phyloP scores from a whole-genome alignment of 2,329 filamentous ascomycete genomes.

The Talaromyces islandicus region DNA sequence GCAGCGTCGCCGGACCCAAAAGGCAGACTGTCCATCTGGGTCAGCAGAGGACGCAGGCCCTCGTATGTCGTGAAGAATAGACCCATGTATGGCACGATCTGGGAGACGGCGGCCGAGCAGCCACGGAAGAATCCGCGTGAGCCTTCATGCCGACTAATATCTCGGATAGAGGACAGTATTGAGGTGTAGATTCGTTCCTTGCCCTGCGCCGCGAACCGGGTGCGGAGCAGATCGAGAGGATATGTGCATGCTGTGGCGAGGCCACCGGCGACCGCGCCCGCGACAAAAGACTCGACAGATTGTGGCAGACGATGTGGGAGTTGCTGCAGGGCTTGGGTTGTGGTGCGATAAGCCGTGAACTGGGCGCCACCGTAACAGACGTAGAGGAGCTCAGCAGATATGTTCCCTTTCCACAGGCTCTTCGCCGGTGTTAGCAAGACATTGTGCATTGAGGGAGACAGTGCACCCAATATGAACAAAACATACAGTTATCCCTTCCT shows the following conservation, averaged over 20 bases:
- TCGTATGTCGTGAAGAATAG: constrained; percentile 93
- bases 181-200: constrained; percentile 70
- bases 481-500: constrained; percentile 70
- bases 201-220: constrained; percentile 94
- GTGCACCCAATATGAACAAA: not conserved
- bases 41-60: constrained; percentile 57
- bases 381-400: constrained; percentile 92
- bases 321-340: constrained; percentile 60
- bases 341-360: constrained; percentile 79
- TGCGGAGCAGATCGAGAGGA: constrained; percentile 86
- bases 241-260: constrained; percentile 80
- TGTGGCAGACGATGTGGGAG: constrained; percentile 53
- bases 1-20: constrained; percentile 77
- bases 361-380: constrained; percentile 83
- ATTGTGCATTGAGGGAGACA: not conserved
- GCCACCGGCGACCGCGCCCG: constrained; percentile 77
- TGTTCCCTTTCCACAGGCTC: constrained; percentile 94
- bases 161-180: constrained; percentile 60
- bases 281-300: constrained; percentile 70
- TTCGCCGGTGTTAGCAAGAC: constrained; percentile 14
- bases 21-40: constrained; percentile 40
- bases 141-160: constrained; percentile 74
- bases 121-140: constrained; percentile 79
- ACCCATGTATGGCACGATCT: constrained; percentile 96
- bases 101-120: constrained; percentile 69